A percentile compares a stretch with the other conserved stretches of the same genome.
Evolutionary conservation across 257 asterid species (phyloP).

Genomic region (Penstemon newberryi): DNA sequence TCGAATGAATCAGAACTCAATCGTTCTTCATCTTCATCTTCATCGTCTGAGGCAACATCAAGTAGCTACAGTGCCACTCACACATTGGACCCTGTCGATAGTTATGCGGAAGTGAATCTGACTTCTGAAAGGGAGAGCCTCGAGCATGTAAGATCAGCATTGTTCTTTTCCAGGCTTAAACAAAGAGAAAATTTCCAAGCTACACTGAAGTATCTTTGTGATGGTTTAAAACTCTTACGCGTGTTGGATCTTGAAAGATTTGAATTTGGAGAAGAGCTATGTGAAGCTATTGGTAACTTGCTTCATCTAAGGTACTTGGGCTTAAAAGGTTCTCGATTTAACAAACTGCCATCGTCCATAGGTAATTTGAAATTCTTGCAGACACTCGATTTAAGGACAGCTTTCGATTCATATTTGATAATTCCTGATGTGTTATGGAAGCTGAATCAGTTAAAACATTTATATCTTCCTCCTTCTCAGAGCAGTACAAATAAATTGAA

Average conservation of each 20-base stretch:
- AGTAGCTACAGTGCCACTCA: constrained; percentile 22
- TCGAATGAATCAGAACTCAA: constrained; percentile 31
- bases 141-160: constrained; percentile 49
- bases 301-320: constrained; percentile 52
- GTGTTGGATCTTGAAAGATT: constrained; percentile 58
- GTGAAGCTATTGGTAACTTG: constrained; percentile 40
- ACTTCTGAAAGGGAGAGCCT: constrained; percentile 43
- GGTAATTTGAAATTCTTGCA: constrained; percentile 44
- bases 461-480: constrained; percentile 60
- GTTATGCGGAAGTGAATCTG: constrained; percentile 40
- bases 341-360: constrained; percentile 43
- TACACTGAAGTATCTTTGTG: constrained; percentile 38
- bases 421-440: constrained; percentile 51
- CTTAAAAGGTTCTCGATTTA: constrained; percentile 40
- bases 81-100: constrained; percentile 40
- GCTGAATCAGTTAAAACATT: constrained; percentile 43
- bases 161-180: constrained; percentile 49
- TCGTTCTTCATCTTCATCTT: constrained; percentile 37
- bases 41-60: constrained; percentile 35
- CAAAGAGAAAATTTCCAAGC: constrained; percentile 31
- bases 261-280: constrained; percentile 40
- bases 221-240: constrained; percentile 36
- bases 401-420: constrained; percentile 37
- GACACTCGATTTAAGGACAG: constrained; percentile 46
- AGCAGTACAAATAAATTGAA: constrained; percentile 33